These are phyloP conservation scores for Aspergillus sclerotialis DNA, from an alignment of 2,329 filamentous ascomycete species.

Conservation along the genomic window DNA sequence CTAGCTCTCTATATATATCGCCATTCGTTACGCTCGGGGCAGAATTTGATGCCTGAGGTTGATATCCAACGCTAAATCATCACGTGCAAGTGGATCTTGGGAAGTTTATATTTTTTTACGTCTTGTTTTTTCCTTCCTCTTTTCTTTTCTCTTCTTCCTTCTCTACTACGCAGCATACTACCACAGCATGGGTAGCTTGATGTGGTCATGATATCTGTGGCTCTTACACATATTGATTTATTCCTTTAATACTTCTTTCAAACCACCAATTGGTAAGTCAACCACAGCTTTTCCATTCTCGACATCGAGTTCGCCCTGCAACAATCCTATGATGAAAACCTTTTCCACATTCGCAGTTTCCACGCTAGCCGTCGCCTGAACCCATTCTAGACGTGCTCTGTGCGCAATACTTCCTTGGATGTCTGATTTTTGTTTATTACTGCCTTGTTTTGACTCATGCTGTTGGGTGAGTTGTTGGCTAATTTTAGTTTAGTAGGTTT, in stretches of 20 bases:
- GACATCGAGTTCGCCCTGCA: no score
- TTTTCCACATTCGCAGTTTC: constrained; percentile 13
- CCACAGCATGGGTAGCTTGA: constrained; percentile 5
- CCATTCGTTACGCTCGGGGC: no score
- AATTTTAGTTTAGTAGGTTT: constrained; percentile 1
- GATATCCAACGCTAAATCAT: no score
- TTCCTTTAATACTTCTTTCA: no score
- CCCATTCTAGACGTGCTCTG: constrained; percentile 8
- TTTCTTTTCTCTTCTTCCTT: background rate
- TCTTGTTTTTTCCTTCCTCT: constrained; percentile 1
- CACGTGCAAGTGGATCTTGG: no score
- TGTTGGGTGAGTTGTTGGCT: constrained; percentile 1
- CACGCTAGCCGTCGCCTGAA: constrained; percentile 11
- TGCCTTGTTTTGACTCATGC: background rate
- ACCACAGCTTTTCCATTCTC: no score
- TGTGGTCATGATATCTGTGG: no score
- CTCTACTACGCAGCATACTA: no score
- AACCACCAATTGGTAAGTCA: no score
- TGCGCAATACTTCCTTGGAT: constrained; percentile 12
- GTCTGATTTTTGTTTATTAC: constrained; percentile 5
- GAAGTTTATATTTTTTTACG: constrained; percentile 4
- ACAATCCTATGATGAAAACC: constrained; percentile 6
- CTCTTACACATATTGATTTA: no score
- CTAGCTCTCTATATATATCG: no score
- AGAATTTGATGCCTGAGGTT: no score